Conservation (phyloP, 2,329 filamentous ascomycete species). For the Pseudophaeomoniella oleicola region DNA sequence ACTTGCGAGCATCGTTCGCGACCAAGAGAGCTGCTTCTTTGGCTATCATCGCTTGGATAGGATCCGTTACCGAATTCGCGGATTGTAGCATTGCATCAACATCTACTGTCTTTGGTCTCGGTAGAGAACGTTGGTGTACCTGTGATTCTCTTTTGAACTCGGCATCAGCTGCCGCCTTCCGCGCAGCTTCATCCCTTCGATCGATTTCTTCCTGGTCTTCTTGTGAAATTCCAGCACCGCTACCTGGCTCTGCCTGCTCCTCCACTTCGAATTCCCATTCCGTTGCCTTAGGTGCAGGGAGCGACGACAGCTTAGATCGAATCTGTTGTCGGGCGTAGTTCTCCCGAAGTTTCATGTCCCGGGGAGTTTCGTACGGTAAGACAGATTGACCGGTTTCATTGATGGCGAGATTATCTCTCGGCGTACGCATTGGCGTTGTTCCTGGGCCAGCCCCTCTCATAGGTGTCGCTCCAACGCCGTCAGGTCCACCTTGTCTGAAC, state of each 20-base stretch:
- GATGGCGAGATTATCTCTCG: conserved; percentile 72
- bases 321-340: conserved; percentile 54
- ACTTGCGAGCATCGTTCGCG: conserved; percentile 65
- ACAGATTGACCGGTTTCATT: conserved; percentile 59
- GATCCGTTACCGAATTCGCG: conserved; percentile 46
- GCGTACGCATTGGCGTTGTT: conserved; percentile 74
- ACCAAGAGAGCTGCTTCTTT: conserved; percentile 67
- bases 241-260: conserved; percentile 50
- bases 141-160: conserved; percentile 77
- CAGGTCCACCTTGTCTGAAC: conserved; percentile 45
- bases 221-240: conserved; percentile 37
- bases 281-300: conserved; percentile 83
- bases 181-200: conserved; percentile 45
- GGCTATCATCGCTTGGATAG: conserved; percentile 55
- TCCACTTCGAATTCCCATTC: conserved; percentile 84
- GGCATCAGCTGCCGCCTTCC: conserved; percentile 48
- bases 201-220: conserved; percentile 64
- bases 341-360: conserved; percentile 59
- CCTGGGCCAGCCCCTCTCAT: conserved; percentile 42
- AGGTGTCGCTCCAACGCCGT: conserved; percentile 54
- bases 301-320: conserved; percentile 48
- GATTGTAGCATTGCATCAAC: conserved; percentile 51
- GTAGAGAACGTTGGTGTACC: conserved; percentile 74
- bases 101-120: conserved; percentile 61
- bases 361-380: conserved; percentile 58